Evolutionary conservation across 208 protist species (phyloP).

Genomic region (Leishmania turanica): DNA sequence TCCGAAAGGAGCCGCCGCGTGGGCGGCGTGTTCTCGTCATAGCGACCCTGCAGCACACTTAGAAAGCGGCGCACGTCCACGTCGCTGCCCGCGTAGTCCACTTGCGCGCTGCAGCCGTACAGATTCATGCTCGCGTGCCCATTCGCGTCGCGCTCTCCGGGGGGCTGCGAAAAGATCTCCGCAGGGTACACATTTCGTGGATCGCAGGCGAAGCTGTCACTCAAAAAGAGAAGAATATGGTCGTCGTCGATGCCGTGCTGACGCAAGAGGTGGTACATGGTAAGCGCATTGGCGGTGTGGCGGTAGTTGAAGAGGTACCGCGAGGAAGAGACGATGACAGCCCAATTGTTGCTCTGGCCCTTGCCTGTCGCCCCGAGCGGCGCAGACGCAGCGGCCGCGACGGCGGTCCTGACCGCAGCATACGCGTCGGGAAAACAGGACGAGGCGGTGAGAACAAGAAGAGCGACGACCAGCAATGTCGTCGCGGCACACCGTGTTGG

Average conservation of each 20-base stretch:
- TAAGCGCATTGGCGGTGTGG: conserved; percentile 96
- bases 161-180: conserved; percentile 59
- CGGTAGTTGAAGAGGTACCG: conserved; percentile 99
- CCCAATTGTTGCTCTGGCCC: conserved; percentile 86
- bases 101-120: conserved; percentile 94
- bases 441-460: background rate
- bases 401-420: background rate
- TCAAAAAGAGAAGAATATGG: conserved; percentile 97
- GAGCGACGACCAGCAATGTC: background rate
- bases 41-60: conserved; percentile 93
- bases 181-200: conserved; percentile 94
- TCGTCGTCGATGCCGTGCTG: conserved; percentile 95
- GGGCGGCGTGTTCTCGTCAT: conserved; percentile 89
- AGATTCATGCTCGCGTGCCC: conserved; percentile 48
- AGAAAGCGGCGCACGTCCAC: conserved; percentile 97
- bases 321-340: conserved; percentile 95
- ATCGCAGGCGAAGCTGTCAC: conserved; percentile 98
- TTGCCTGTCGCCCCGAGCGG: background rate
- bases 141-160: background rate
- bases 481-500: background rate
- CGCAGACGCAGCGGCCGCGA: conserved; percentile 6
- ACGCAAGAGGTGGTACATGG: conserved; percentile 96
- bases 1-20: conserved; percentile 95
- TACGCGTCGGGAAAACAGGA: background rate
- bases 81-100: conserved; percentile 97